Evolutionary conservation across 495 filamentous ascomycete species (phyloP).

Genomic region (Cryomyces minteri): DNA sequence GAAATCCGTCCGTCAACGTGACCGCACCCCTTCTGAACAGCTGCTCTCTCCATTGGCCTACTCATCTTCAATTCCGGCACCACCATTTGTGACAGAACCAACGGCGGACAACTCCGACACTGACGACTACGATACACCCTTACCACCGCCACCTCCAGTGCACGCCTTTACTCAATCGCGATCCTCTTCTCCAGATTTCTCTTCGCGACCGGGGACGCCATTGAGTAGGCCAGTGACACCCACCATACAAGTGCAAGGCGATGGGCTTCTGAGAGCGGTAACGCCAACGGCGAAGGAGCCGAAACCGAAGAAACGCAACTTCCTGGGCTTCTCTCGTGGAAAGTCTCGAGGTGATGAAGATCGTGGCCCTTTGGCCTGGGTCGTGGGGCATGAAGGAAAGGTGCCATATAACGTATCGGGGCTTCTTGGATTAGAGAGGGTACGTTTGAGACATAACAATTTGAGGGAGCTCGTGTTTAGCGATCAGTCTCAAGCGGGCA

Average conservation of each 20-base stretch:
- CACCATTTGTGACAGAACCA: neutral
- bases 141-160: constrained; percentile 3
- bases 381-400: constrained; percentile 8
- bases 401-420: constrained; percentile 5
- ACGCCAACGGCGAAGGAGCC: constrained; percentile 4
- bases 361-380: constrained; percentile 10
- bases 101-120: neutral
- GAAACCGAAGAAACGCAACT: constrained; percentile 9
- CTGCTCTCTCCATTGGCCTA: neutral
- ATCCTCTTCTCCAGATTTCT: constrained; percentile 1
- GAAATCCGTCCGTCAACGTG: neutral
- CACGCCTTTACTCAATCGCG: neutral
- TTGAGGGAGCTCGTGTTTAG: no score
- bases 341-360: constrained; percentile 2
- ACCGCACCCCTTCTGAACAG: neutral
- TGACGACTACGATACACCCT: neutral
- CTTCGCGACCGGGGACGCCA: constrained; percentile 3
- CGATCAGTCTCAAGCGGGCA: neutral
- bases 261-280: neutral
- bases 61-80: neutral
- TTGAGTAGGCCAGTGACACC: constrained; percentile 8
- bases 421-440: constrained; percentile 4
- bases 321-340: constrained; percentile 4
- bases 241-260: neutral
- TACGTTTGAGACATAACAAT: no score